Base-by-base conservation (phyloP, 2,329 filamentous ascomycete genomes). In the Aspergillus puulaauensis region DNA sequence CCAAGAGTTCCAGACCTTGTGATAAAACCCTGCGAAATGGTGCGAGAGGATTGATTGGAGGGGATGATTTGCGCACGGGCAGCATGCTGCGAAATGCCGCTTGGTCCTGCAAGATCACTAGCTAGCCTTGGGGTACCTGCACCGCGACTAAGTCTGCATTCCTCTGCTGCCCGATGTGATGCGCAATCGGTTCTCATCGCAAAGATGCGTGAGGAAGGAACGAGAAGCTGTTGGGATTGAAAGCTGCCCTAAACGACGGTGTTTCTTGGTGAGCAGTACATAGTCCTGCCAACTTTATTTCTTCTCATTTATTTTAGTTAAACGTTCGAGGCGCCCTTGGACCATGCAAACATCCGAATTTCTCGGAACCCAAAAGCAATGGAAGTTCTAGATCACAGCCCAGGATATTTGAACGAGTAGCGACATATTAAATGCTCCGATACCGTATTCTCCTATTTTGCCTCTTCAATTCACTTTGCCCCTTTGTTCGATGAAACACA, bases 11-110 rank as follows among this genome's bases (percentile, higher is more conserved):
- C 60, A 57, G 58, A 59, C 64, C 63, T 67, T 68, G 64, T 61
- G 61, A 66, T 63, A 67, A 61, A 66, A 66, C 58, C 64, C 60
- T 62, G 63, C 65, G 64, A 69, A 65, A 67, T 68, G 60, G 65
- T 66, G 58, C 44, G 52, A 55, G 55, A 55, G 50, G 58, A 57
- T 51, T 66, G 63, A 66, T 65, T 65, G 62, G 62, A 45, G 61
- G 56, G 53, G 45, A 53, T 52, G 47, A 57, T 60, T 54, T 62
- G 59, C 63, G 64, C 64, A 64, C 64, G 62, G 60, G 61, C 62
- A 64, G 58, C 57, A 64, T 56, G 52, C 61, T 64, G 63, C 55
- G 57, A 61, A 60, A 57, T 59, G 56, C 58, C 58, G 59, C 58
- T 55, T 62, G 58, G 56, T 51, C 56, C 61, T 52, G 62, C 59